Conservation (phyloP, 2,329 filamentous ascomycete genomes). For the Teratosphaeria epicoccoides region DNA sequence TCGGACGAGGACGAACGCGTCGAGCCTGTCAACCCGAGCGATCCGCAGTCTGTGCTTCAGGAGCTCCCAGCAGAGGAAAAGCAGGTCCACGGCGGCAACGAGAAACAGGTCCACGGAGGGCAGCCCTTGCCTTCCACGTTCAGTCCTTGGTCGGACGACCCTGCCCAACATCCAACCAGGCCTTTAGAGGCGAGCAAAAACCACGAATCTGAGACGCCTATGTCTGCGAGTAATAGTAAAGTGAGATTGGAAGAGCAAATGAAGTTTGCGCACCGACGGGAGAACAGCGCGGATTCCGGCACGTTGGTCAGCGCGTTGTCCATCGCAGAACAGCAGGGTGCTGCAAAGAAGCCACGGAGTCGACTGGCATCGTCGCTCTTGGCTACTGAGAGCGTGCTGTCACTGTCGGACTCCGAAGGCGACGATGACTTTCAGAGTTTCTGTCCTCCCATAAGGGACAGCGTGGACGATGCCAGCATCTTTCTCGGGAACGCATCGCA, state of each 20-base stretch:
- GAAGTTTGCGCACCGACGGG: background rate
- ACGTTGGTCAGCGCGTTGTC: conserved; percentile 3
- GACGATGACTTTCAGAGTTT: conserved; percentile 21
- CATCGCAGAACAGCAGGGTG: background rate
- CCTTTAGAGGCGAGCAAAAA: background rate
- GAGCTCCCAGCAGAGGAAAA: conserved; percentile 14
- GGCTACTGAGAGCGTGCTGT: conserved; percentile 10
- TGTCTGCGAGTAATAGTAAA: conserved; percentile 1
- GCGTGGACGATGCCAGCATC: conserved; percentile 3
- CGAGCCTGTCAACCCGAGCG: conserved; percentile 2
- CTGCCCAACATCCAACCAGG: conserved; percentile 2
- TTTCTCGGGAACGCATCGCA: background rate
- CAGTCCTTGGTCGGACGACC: conserved; percentile 5
- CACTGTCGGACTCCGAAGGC: conserved; percentile 23
- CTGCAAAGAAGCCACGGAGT: conserved; percentile 1
- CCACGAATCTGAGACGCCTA: background rate
- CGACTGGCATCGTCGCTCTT: conserved; percentile 9
- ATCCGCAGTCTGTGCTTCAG: conserved; percentile 5
- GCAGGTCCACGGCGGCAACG: background rate
- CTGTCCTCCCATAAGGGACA: conserved; percentile 4
- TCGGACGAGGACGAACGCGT: conserved; percentile 19
- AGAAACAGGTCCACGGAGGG: background rate
- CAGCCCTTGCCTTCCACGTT: conserved; percentile 12
- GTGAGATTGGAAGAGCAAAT: conserved; percentile 9
- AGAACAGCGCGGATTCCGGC: conserved; percentile 1